A percentile compares a stretch with the other conserved stretches of the same genome.
Conservation (phyloP, 139 green algal species). For the Volvox africanus region DNA sequence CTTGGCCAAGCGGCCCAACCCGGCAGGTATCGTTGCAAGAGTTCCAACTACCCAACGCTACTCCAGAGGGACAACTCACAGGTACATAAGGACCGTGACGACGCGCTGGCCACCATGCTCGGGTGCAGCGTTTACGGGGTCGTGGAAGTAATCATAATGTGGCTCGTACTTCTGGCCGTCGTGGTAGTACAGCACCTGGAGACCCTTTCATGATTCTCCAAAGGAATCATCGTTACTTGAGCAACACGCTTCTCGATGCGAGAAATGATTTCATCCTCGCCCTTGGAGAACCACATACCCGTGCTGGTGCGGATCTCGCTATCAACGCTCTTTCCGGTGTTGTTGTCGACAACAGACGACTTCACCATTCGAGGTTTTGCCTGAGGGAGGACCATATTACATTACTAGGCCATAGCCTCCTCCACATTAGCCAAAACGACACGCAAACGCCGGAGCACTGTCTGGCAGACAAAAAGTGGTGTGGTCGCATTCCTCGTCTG, state of each 20-base stretch:
- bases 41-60: too few species aligned
- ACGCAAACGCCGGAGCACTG: too few species aligned
- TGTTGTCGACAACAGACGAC: conserved; percentile 74
- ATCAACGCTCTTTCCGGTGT: conserved; percentile 65
- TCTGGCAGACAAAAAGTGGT: conserved; percentile 45
- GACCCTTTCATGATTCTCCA: conserved; percentile 80
- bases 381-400: conserved; percentile 28
- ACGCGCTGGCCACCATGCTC: too few species aligned
- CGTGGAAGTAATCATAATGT: conserved; percentile 92
- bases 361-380: conserved; percentile 65
- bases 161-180: conserved; percentile 90
- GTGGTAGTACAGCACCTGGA: conserved; percentile 90
- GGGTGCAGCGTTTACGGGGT: conserved; percentile 72
- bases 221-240: conserved; percentile 75
- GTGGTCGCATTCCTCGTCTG: conserved; percentile 77
- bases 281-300: conserved; percentile 67
- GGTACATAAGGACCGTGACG: too few species aligned
- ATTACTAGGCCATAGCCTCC: too few species aligned
- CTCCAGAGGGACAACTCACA: conserved; percentile 24
- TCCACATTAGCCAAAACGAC: too few species aligned
- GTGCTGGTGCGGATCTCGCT: conserved; percentile 70
- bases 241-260: conserved; percentile 79
- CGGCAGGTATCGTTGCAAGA: too few species aligned
- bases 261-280: conserved; percentile 64
- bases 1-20: too few species aligned